These are phyloP conservation scores for Suillus subluteus DNA, from an alignment of 768 basidiomycete species.

Conservation along the genomic window DNA sequence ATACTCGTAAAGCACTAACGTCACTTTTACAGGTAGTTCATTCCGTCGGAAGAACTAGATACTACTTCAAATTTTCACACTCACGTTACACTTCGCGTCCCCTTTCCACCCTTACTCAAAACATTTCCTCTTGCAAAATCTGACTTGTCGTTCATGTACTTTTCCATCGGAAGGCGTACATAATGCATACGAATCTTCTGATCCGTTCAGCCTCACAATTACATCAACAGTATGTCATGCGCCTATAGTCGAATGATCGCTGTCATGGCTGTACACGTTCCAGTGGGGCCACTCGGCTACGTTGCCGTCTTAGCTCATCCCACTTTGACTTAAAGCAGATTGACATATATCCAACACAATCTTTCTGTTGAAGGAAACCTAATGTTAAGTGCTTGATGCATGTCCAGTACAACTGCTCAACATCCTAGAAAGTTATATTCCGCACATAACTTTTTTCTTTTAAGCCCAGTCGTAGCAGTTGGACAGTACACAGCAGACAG, in stretches of 20 bases:
- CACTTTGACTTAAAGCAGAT: not conserved
- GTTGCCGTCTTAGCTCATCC: not conserved
- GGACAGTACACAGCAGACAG: not conserved
- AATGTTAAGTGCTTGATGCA: not conserved
- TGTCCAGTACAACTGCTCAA: not conserved
- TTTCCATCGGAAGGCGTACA: not conserved
- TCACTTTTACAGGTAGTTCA: constrained; percentile 72
- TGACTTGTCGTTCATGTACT: constrained; percentile 6
- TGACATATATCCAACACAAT: not conserved
- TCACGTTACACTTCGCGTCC: not conserved
- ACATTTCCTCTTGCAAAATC: constrained; percentile 60
- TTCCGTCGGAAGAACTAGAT: constrained; percentile 66
- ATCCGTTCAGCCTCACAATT: not conserved
- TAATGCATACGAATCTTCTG: not conserved
- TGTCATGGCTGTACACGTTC: not conserved
- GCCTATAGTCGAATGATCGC: not conserved
- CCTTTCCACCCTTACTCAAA: not conserved
- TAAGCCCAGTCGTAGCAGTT: not conserved
- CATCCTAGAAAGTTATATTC: not conserved
- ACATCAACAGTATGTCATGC: not conserved
- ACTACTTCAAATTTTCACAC: not conserved
- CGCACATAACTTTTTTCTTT: not conserved
- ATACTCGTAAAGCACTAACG: constrained; percentile 13
- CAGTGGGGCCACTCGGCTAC: not conserved
- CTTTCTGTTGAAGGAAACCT: not conserved